Base-by-base conservation (phyloP, 2,329 filamentous ascomycete genomes). In the Colletotrichum chrysophilum region DNA sequence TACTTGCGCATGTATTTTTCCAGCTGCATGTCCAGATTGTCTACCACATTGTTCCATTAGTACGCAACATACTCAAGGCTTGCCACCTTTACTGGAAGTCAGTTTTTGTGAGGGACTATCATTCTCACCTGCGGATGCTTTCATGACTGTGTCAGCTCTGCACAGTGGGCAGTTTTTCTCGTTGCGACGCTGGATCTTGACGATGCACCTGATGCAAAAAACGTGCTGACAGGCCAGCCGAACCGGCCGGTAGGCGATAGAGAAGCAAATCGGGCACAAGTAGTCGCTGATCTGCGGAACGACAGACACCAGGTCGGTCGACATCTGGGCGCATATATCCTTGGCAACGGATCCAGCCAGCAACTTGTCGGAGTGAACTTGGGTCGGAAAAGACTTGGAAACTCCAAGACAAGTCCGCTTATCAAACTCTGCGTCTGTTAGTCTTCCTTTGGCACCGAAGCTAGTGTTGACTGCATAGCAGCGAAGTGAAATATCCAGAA, bases 271-370 rank as follows among this genome's bases (percentile, higher is more conserved):
- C 2, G 95, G 95, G 79, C 95, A 97, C 10, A 93, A 88, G 84
- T 96, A 96, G 84, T 97, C 95, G 80, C 95, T 93, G n/a, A 97
- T 84, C 80, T 96, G 94, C 1, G 95, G 95, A 8, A 97, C 93
- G 60, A 94, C 88, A 13, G 90, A 90, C 21, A 97, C 88, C 5
- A 98, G 88, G 76, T 95, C 91, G 36, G 91, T 90, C 2, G 93
- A 93, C 77, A 98, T 91, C 79, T 94, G 91, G 26, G 93, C 91
- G 81, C 94, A 96, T 62, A 97, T 90, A 72, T 94, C 92, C 80
- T 93, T 94, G 56, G 95, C 94, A 77, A 97, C 91, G 68, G 90
- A 90, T 74, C 92, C 90, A 2, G 93, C 89, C 75, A 95, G 88
- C 48, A 94, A 89, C 64, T 89, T 89, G 26, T 91, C 88, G 4